Percentiles rank a stretch among this genome's conserved stretches.
Evolutionary conservation across 176 grass and related monocot species (phyloP).

Genomic region (Oryza meridionalis): DNA sequence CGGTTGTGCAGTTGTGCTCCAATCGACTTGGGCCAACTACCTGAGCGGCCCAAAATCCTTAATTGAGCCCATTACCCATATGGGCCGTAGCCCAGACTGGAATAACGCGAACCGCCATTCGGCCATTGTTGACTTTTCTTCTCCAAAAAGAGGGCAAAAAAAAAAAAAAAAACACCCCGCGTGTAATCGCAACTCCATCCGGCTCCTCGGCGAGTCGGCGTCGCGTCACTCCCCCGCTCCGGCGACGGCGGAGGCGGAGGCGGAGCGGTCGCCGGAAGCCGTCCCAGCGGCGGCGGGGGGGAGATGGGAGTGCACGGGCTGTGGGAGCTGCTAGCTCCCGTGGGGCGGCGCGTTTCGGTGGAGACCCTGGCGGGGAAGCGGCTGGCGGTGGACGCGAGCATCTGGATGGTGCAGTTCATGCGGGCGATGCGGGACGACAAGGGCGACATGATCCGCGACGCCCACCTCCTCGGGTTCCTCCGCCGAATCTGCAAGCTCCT

Average conservation of each 20-base stretch:
- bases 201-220: neutral
- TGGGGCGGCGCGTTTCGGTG: conserved; percentile 91
- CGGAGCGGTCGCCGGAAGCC: neutral
- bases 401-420: conserved; percentile 99
- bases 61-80: neutral
- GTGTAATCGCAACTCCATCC: neutral
- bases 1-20: too few species aligned
- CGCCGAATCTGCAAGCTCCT: conserved; percentile 95
- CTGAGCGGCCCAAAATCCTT: neutral
- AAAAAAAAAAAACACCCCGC: too few species aligned
- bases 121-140: conserved; percentile 40
- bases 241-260: neutral
- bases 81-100: conserved; percentile 4
- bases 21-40: too few species aligned
- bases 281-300: neutral
- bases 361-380: conserved; percentile 90
- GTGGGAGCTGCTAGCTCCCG: conserved; percentile 89
- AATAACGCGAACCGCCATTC: conserved; percentile 33
- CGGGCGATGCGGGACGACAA: conserved; percentile 96
- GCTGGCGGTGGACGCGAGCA: conserved; percentile 92
- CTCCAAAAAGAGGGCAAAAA: neutral
- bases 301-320: conserved; percentile 92
- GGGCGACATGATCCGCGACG: conserved; percentile 86
- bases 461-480: conserved; percentile 92
- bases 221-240: conserved; percentile 9